Base-by-base conservation (phyloP, 129 eudicot genomes). In the Lactuca sativa region DNA sequence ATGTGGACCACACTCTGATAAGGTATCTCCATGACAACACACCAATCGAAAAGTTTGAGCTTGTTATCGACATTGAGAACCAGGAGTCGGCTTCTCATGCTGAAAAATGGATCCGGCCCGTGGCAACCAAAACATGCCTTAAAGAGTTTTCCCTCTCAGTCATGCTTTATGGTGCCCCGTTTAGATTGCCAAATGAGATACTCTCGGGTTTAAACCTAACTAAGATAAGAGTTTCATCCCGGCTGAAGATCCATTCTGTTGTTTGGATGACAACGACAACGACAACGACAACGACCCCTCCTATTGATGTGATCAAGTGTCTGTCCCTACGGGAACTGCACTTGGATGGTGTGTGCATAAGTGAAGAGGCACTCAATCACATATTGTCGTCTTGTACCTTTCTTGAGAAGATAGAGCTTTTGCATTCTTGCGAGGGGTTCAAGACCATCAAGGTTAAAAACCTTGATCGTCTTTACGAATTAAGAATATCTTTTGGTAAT, bases 141-240 rank as follows among this genome's bases (percentile, higher is more conserved):
- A 7, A 38, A 31, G 49, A 61, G 4, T 48, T 61, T 36, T 18
- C 21, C 21, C 1, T 18, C 21, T 18, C 21, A 0, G 1, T 32
- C 64, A 0, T 0, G 1, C 5, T 30, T 59, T 21, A 4, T 3
- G 25, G 25, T 31, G 63, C 11, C 31, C 1, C 6, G 17, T 13
- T 59, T 31, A 31, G 40, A 59, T 21, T 59, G 38, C 63, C 63
- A 11, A 14, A 58, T 58, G 63, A 58, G 63, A 18, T 58, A 58
- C 31, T 58, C 63, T 58, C 63, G 14, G 14, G 63, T 58, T 4
- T 9, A 58, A 58, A 11, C 63, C 63, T 58, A 34, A 58, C 9
- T 58, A 9, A 8, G 36, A 58, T 58, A 21, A 3, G 31, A 3
- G 17, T 58, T 18, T 18, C 21, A 18, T 18, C 21, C n/a, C n/a